phyloP scores from a whole-genome alignment of 2,329 filamentous ascomycete species.

The Trichoderma polysporum region DNA sequence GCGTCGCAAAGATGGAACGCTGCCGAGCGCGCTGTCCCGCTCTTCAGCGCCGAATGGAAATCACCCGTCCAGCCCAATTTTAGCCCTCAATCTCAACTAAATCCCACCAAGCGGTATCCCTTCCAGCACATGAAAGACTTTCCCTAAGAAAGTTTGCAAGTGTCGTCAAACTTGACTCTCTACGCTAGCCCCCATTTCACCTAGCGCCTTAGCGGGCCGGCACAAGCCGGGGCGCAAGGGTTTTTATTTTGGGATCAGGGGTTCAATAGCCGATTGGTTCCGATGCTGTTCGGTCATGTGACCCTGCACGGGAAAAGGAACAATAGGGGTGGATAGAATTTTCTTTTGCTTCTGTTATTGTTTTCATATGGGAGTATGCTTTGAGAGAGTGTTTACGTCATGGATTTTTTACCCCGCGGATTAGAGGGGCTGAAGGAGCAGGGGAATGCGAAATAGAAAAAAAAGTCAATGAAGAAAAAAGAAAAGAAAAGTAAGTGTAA shows the following conservation, averaged over 20 bases:
- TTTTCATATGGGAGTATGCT: neutral
- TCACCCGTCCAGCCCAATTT: neutral
- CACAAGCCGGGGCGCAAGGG: slow-evolving; percentile 19
- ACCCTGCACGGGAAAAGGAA: neutral
- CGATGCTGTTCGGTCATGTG: slow-evolving; percentile 8
- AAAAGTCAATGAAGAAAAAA: neutral
- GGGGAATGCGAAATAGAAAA: neutral
- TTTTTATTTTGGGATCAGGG: neutral
- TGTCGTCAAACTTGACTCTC: slow-evolving; percentile 21
- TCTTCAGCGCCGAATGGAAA: neutral
- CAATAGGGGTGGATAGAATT: neutral
- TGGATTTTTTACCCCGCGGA: slow-evolving; percentile 14
- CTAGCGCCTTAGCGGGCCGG: slow-evolving; percentile 19
- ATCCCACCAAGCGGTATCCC: neutral
- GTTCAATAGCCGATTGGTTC: slow-evolving; percentile 20
- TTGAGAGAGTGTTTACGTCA: neutral
- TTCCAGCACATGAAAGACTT: neutral
- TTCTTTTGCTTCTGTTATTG: neutral
- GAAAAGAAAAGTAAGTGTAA: neutral
- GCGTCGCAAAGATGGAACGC: slow-evolving; percentile 5
- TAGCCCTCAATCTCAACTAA: neutral
- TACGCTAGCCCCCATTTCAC: neutral
- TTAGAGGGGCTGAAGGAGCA: slow-evolving; percentile 16
- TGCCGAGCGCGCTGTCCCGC: neutral
- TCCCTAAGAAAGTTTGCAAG: neutral